A percentile compares a stretch with the other conserved stretches of the same genome.
These are phyloP conservation scores for Ganoderma lucidum DNA, from an alignment of 1,284 basidiomycete species.

Conservation along the genomic window DNA sequence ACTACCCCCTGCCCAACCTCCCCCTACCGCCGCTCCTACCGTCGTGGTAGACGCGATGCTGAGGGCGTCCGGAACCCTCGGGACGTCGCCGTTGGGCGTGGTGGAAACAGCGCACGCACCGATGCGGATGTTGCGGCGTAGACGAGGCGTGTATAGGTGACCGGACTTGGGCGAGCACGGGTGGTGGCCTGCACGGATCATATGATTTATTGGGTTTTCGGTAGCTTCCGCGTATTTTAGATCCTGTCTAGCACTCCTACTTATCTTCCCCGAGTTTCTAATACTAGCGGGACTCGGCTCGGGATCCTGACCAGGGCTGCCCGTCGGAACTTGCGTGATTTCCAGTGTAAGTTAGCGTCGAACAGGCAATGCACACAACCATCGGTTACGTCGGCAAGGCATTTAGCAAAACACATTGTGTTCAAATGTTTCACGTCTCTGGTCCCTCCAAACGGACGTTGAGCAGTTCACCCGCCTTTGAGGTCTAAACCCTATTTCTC, in stretches of 20 bases:
- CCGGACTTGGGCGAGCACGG: not conserved
- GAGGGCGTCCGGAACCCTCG: not conserved
- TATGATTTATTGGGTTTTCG: conserved; percentile 13
- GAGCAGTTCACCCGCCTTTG: not conserved
- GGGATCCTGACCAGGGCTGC: not conserved
- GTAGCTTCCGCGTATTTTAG: conserved; percentile 8
- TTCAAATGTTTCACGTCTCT: not conserved
- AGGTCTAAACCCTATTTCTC: not conserved
- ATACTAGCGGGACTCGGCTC: not conserved
- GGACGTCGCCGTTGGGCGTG: not conserved
- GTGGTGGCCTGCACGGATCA: not conserved
- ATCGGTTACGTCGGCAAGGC: not conserved
- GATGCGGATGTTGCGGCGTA: conserved; percentile 16
- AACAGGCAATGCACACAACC: not conserved
- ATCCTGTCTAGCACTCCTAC: not conserved
- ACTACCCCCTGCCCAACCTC: conserved; percentile 9
- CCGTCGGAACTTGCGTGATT: not conserved
- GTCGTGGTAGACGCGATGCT: not conserved
- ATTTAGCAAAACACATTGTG: not conserved
- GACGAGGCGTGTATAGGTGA: conserved; percentile 18
- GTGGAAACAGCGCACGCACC: conserved; percentile 10
- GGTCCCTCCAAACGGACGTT: not conserved
- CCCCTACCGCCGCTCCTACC: not conserved
- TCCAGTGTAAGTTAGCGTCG: not conserved
- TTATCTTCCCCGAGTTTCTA: not conserved